Evolutionary conservation across 1,284 basidiomycete species (phyloP).

Genomic region (Cerioporus squamosus): DNA sequence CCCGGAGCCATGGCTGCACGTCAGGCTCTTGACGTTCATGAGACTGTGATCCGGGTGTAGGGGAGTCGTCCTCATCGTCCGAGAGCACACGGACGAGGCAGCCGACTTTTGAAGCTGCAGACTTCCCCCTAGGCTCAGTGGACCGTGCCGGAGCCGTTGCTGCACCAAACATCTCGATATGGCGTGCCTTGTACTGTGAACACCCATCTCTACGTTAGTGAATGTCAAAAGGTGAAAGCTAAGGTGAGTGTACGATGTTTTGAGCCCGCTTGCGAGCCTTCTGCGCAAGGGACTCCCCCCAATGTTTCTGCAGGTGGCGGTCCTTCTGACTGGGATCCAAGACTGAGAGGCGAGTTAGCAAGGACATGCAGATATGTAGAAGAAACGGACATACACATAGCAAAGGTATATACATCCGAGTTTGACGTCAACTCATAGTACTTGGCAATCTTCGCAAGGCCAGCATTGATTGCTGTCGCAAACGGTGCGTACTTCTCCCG

Average conservation of each 20-base stretch:
- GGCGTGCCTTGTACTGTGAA: too few relatives aligned
- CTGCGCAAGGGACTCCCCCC: slow-evolving; percentile 9
- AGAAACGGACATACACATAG: slow-evolving; percentile 14
- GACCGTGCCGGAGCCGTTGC: too few relatives aligned
- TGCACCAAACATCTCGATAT: too few relatives aligned
- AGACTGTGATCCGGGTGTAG: too few relatives aligned
- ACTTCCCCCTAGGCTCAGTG: too few relatives aligned
- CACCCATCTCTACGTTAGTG: too few relatives aligned
- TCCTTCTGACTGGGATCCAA: slow-evolving; percentile 26
- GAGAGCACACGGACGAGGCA: slow-evolving; percentile 1
- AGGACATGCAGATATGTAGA: neutral
- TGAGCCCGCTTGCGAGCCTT: neutral
- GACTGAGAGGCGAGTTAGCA: slow-evolving; percentile 11
- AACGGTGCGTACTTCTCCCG: slow-evolving; percentile 28
- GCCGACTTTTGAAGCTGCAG: too few relatives aligned
- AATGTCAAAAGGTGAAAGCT: too few relatives aligned
- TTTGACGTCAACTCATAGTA: slow-evolving; percentile 23
- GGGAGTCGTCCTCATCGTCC: neutral
- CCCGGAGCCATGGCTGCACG: neutral
- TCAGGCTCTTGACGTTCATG: neutral
- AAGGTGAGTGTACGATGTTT: neutral
- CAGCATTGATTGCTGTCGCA: slow-evolving; percentile 10
- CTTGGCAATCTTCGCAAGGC: slow-evolving; percentile 10
- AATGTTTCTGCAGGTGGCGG: slow-evolving; percentile 26
- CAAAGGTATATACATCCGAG: slow-evolving; percentile 14